phyloP scores from a whole-genome alignment of 495 filamentous ascomycete genomes.

The Amorphotheca resinae region DNA sequence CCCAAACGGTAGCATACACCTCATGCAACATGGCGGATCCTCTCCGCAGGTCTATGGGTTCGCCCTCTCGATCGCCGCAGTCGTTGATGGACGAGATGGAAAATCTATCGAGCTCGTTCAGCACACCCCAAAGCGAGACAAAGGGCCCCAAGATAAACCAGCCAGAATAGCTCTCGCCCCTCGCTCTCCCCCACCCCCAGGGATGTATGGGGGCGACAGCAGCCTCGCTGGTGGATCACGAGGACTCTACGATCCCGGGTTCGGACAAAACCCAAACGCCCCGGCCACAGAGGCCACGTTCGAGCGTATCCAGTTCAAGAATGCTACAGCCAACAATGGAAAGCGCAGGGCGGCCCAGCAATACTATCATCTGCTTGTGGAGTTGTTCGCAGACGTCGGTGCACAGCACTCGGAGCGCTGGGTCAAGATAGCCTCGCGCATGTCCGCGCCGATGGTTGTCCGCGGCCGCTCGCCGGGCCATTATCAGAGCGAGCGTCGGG shows the following conservation, averaged over 20 bases:
- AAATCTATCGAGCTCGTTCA: conserved; percentile 83
- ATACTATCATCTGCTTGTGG: conserved; percentile 85
- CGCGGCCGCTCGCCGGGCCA: conserved; percentile 87
- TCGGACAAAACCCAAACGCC: conserved; percentile 21
- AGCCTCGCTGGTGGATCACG: conserved; percentile 4
- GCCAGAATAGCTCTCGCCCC: conserved; percentile 57
- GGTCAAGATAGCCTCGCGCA: conserved; percentile 66
- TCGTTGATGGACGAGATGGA: conserved; percentile 63
- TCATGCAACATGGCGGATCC: conserved; percentile 6
- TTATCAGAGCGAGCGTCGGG: conserved; percentile 72
- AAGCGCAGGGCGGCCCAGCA: conserved; percentile 86
- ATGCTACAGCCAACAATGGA: conserved; percentile 91
- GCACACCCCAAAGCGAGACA: conserved; percentile 91
- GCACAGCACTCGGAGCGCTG: conserved; percentile 36
- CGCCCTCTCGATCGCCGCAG: conserved; percentile 78
- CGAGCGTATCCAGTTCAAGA: conserved; percentile 93
- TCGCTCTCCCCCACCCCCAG: conserved; percentile 38
- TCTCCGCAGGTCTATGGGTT: conserved; percentile 49
- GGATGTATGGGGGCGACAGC: conserved; percentile 9
- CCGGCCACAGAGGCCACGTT: conserved; percentile 56
- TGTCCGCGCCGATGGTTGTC: conserved; percentile 83
- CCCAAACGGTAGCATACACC: conserved; percentile 10
- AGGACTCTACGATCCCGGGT: conserved; percentile 28
- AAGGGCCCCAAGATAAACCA: conserved; percentile 74
- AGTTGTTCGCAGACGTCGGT: conserved; percentile 69